These are phyloP conservation scores for Wickerhamiella australiensis DNA, from an alignment of 805 yeast genomes.

Conservation along the genomic window DNA sequence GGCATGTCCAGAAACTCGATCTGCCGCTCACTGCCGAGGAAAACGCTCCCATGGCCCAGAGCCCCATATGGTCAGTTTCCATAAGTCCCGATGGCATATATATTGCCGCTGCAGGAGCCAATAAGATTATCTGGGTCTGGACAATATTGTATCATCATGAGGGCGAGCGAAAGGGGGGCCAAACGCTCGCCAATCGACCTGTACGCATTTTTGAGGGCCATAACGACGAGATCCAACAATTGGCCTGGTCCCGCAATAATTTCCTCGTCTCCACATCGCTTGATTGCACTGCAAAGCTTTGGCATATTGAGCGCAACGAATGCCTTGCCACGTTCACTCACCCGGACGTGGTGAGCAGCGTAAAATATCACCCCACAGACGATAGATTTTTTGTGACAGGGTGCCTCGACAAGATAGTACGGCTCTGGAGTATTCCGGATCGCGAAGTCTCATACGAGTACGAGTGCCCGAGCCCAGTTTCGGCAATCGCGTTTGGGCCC, in stretches of 20 bases:
- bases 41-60: not conserved
- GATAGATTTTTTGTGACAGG: conserved; percentile 80
- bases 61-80: conserved; percentile 10
- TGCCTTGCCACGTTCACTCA: conserved; percentile 57
- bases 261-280: conserved; percentile 69
- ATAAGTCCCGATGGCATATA: conserved; percentile 14
- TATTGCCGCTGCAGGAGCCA: conserved; percentile 13
- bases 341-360: conserved; percentile 72
- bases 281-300: conserved; percentile 70
- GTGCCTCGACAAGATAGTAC: conserved; percentile 58
- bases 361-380: conserved; percentile 70
- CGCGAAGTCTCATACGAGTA: conserved; percentile 46
- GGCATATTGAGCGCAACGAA: conserved; percentile 64
- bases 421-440: conserved; percentile 82
- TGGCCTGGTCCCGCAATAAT: conserved; percentile 83
- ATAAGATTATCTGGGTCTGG: conserved; percentile 13
- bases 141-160: conserved; percentile 5
- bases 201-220: conserved; percentile 53
- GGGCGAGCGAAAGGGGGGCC: not conserved
- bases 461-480: conserved; percentile 54
- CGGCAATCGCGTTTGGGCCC: conserved; percentile 65
- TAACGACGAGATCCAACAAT: conserved; percentile 51
- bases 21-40: not conserved
- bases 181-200: conserved; percentile 62
- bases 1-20: conserved; percentile 10